Base-by-base conservation (phyloP, 306 rosid genomes). In the Betula pendula region DNA sequence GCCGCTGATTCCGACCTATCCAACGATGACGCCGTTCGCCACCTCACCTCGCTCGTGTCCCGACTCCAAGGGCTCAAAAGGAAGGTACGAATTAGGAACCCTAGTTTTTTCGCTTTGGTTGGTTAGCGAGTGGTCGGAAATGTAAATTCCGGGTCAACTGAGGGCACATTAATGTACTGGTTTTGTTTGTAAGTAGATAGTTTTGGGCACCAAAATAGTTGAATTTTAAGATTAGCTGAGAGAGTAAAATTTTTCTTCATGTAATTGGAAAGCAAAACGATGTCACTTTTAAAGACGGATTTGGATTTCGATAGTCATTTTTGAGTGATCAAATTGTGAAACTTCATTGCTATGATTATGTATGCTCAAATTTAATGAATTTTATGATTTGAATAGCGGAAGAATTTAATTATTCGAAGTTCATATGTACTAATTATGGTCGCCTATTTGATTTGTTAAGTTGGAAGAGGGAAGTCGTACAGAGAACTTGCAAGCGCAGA, bases 401-500 rank as follows among this genome's bases (percentile, higher is more conserved):
- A 16, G 22, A 3, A 6, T 33, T 63, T 17, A 14, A 0, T 25
- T 44, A 42, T 51, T 43, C 1, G n/a, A 66, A 48, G 60, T 22
- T 60, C 40, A 10, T 33, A 19, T 72, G 13, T 70, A 45, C 43
- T 81, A 65, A 51, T 79, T n/a, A 27, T 45, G 49, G 2, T 66
- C 81, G 47, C 63, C 19, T 60, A 69, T 66, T 80, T 80, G 48
- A 44, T 59, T 80, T 53, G 33, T 80, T 50, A 45, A 95, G 99
- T 75, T 91, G 97, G 99, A 90, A 81, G 97, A 90, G 80, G 97
- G 97, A 77, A 87, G 85, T 74, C 87, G 82, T 68, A 85, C 68
- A 13, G 99, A 90, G 92, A 71, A 89, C 65, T 70, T 95, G 80
- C 99, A 95, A 87, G 97, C 93, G 0, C 99, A 95, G 84, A 87